A percentile compares a stretch with the other conserved stretches of the same genome.
These are phyloP conservation scores for Irpex sp. DNA, from an alignment of 1,284 basidiomycete species.

Conservation along the genomic window DNA sequence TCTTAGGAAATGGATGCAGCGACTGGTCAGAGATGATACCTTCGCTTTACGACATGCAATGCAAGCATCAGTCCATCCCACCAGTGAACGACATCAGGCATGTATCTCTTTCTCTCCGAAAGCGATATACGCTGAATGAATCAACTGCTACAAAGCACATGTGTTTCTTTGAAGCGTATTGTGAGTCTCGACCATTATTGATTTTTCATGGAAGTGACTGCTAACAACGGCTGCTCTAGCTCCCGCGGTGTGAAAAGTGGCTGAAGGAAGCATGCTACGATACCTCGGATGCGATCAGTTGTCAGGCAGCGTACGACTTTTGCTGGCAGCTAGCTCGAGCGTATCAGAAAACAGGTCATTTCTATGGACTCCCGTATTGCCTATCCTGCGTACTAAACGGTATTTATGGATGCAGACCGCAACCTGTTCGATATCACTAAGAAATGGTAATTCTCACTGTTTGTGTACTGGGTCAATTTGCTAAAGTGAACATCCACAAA, in stretches of 20 bases:
- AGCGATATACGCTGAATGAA: neutral
- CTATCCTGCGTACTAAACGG: neutral
- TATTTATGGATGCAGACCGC: neutral
- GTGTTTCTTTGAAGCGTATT: slow-evolving; percentile 30
- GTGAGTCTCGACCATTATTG: slow-evolving; percentile 21
- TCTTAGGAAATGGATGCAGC: slow-evolving; percentile 41
- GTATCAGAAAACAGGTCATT: slow-evolving; percentile 7
- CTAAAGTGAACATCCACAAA: no score
- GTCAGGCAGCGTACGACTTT: slow-evolving; percentile 33
- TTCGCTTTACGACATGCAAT: slow-evolving; percentile 30
- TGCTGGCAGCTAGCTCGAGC: slow-evolving; percentile 22
- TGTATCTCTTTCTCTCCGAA: neutral
- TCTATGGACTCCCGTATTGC: neutral
- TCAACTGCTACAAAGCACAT: slow-evolving; percentile 16
- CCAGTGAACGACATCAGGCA: slow-evolving; percentile 24
- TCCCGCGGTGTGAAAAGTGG: slow-evolving; percentile 27
- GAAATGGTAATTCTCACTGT: neutral
- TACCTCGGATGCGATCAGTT: slow-evolving; percentile 32
- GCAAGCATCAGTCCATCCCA: slow-evolving; percentile 20
- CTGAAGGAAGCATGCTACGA: slow-evolving; percentile 25
- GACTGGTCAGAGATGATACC: slow-evolving; percentile 20
- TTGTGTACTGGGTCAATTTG: no score
- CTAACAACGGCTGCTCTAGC: slow-evolving; percentile 5
- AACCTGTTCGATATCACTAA: slow-evolving; percentile 3
- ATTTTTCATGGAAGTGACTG: neutral